Base-by-base conservation (phyloP, 805 yeast species). In the Candida qinlingensis region DNA sequence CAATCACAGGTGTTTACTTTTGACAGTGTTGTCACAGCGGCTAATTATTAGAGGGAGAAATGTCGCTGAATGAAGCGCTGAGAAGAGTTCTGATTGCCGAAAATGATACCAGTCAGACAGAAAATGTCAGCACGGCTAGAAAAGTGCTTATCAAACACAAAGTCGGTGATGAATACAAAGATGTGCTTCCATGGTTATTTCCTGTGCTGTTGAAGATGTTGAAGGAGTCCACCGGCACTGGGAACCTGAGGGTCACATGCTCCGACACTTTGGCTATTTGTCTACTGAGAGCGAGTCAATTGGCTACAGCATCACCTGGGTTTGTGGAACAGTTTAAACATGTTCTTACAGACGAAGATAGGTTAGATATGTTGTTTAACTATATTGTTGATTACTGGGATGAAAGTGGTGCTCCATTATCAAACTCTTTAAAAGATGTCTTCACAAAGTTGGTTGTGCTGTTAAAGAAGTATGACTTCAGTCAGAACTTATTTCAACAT, bases 301-400 rank as follows among this genome's bases (percentile, higher is more conserved):
- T 63, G 5, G 59, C 43, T 26, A 31, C 42, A 19, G 52, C 45
- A 54, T 53, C 46, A 49, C 19, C 48, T 12, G 47, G 44, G 11
- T 56, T 53, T 36, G 10, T 30, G 13, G 34, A 31, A 6, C 34
- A 34, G 6, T 37, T 63, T 5, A 42, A 40, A 25, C 28, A 35
- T 11, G 49, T 49, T 1, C 42, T 58, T 13, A 41, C 65, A 8
- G 47, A 60, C 7, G 49, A 47, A 25, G 50, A 39, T 4, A 47
- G 51, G 11, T 56, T 73, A 6, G 54, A 54, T 40, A 61, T 64
- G 29, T 47, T 81, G 2, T 78, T 79, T 57, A 69, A 70, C 27
- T 85, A 77, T 61, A 73, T 85, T 11, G 65, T 83, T 37, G 90
- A 82, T 54, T 81, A 77, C 61, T 82, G 90, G 81, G 80, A 79